Base-by-base conservation (phyloP, 495 filamentous ascomycete genomes). In the Hypomontagnella monticulosa region DNA sequence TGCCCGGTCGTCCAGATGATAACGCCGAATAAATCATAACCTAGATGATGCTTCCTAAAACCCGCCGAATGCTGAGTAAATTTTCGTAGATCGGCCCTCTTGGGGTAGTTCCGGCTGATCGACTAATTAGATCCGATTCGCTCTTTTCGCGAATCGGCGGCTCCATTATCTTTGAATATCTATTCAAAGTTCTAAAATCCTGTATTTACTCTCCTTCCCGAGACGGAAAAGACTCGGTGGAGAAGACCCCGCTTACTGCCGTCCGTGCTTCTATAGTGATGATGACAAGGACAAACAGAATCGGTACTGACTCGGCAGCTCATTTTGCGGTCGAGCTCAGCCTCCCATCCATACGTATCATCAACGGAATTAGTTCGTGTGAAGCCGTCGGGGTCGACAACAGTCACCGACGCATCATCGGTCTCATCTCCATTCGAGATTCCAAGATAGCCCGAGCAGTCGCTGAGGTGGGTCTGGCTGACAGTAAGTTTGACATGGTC, bases 271-370 rank as follows among this genome's bases (percentile, higher is more conserved):
- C 68, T 70, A 43, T 66, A 74, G 27, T 57, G 51, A 20, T 23
- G 63, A 27, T 46, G 61, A 18, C 43, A 66, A 15, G 61, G 23
- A 34, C 52, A 70, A 27, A 58, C 33, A 11, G 56, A 27, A 47
- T 61, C 48, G 19, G 38, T 47, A 46, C 46, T 57, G 12, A 70
- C 62, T 47, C 57, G 41, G 34, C 57, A 70, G 15, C 59, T 68
- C 43, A 67, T 43, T 62, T 75, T 69, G 44, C 70, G 70, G n/a
- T 69, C 67, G 4, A 80, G 70, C 68, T 79, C 79, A 10, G 76
- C 78, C 47, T 83, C 80, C 80, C 80, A 83, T n/a, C 80, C 80
- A 34, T 83, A 83, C 5, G 71, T 61, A 57, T 83, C 80, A 15
- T 77, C 72, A 7, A 71, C 72, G 1, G 71, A 68, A 46, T 47